These are phyloP conservation scores for Sporodiniella umbellata DNA, from an alignment of 371 early-diverging fungal genomes.

Conservation along the genomic window DNA sequence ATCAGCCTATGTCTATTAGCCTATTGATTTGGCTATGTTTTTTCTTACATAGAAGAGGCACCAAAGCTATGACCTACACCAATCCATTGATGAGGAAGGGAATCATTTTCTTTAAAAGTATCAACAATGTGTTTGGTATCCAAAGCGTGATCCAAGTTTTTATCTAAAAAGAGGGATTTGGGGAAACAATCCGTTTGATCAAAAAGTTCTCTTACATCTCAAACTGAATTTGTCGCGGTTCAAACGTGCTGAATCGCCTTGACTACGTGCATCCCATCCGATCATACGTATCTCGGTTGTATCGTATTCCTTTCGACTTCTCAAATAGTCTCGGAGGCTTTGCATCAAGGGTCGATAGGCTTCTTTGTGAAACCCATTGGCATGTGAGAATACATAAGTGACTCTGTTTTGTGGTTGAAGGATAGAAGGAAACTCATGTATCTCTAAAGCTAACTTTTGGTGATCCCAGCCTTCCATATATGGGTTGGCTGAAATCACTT, in stretches of 20 bases:
- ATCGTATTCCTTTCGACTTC: slow-evolving; percentile 20
- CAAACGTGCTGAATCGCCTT: slow-evolving; percentile 43
- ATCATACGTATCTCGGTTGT: slow-evolving; percentile 24
- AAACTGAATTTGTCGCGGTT: slow-evolving; percentile 24
- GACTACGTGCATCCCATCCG: slow-evolving; percentile 43
- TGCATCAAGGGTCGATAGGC: slow-evolving; percentile 35
- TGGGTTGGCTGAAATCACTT: slow-evolving; percentile 23
- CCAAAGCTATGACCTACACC: slow-evolving; percentile 49
- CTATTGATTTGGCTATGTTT: not conserved
- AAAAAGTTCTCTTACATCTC: slow-evolving; percentile 20
- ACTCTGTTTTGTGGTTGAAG: slow-evolving; percentile 9
- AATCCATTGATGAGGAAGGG: slow-evolving; percentile 25
- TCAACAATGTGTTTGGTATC: slow-evolving; percentile 39
- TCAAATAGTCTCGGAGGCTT: slow-evolving; percentile 10
- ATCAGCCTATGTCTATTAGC: slow-evolving; percentile 18
- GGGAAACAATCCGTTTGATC: not conserved
- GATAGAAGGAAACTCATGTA: slow-evolving; percentile 23
- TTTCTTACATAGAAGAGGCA: slow-evolving; percentile 36
- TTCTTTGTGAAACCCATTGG: slow-evolving; percentile 45
- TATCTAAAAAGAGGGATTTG: slow-evolving; percentile 20
- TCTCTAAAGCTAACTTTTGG: slow-evolving; percentile 28
- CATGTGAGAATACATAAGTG: slow-evolving; percentile 34
- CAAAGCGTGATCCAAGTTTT: slow-evolving; percentile 40
- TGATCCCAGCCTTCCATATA: slow-evolving; percentile 20
- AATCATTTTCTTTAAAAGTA: slow-evolving; percentile 14